Evolutionary conservation across 148 eudicot genomes (phyloP), one percentile per base, ranked within the genome.

Genomic region (Fagopyrum esculentum): DNA sequence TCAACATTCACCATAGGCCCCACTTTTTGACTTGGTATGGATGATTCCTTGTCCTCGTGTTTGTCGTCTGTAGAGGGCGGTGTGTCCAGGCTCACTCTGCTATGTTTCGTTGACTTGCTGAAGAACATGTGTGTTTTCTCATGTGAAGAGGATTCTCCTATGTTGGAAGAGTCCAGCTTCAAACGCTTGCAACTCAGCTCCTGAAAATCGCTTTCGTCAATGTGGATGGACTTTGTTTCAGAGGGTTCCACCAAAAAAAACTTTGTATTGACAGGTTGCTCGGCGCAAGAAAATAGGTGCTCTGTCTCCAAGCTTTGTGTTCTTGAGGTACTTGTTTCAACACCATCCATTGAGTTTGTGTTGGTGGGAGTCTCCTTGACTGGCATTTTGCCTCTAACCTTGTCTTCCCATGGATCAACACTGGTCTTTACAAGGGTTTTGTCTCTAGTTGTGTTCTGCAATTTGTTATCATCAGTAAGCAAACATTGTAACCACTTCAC

Each of bases 271-370:
- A 35, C 40, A 35, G 40, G 40, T 6, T 78, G 81, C 64, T 84
- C 86, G 16, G 80, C 72, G 77, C 79, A 72, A 5, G 84, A 74
- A 74, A 82, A 77, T 50, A 88, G 88, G 44, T 77, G 81, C 29
- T 89, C 89, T 72, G 85, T 82, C 74, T 92, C 91, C 71, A 95
- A 79, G 80, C 97, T 92, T 80, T 82, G 91, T 64, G 97, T 93
- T 77, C 80, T 87, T 26, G 97, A 89, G 51, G 89, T 76, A 76
- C 84, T 82, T n/a, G 89, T 86, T 66, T 85, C 85, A 4, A 74
- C 80, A 50, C 82, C 80, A 57, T 84, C 89, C 47, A 78, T 77
- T 45, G 88, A 78, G 79, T 78, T 81, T 6, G 83, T 86, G 77
- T 86, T 84, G 0, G 89, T 84, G 0, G 89, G 87, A 74, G 87